Evolutionary conservation across 176 grass and related monocot genomes (phyloP).

Genomic region (Triticum dicoccoides): DNA sequence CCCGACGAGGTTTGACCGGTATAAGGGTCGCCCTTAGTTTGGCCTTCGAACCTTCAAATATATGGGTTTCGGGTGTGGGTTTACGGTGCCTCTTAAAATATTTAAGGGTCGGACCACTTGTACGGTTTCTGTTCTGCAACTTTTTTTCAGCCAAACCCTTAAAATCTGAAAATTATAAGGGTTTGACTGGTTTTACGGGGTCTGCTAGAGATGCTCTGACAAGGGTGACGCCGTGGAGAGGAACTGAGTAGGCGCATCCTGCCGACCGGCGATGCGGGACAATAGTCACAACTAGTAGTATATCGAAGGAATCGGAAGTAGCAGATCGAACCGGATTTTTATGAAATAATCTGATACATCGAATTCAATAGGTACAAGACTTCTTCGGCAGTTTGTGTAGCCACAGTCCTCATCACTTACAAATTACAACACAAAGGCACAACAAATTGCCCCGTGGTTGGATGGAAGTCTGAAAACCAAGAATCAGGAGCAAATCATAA

Average conservation of each 20-base stretch:
- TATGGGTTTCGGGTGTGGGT: too few species aligned
- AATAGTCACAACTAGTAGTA: not conserved
- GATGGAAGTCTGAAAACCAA: not conserved
- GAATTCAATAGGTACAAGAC: not conserved
- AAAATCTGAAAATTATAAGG: too few species aligned
- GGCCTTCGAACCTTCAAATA: too few species aligned
- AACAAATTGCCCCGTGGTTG: not conserved
- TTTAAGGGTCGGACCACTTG: too few species aligned
- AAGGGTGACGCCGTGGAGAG: not conserved
- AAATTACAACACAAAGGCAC: not conserved
- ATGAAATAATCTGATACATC: not conserved
- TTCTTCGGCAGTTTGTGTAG: not conserved
- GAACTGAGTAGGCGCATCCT: not conserved
- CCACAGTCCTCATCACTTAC: not conserved
- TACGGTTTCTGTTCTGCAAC: too few species aligned
- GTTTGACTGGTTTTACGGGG: too few species aligned
- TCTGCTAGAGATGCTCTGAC: not conserved
- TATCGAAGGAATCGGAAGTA: not conserved
- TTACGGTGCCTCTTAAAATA: too few species aligned
- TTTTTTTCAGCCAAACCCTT: too few species aligned
- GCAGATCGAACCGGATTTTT: not conserved
- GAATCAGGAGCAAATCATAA: not conserved
- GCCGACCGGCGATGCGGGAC: not conserved
- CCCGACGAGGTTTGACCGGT: too few species aligned
- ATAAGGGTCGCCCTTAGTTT: too few species aligned